Conservation (phyloP, 2,329 filamentous ascomycete genomes). For the Paracoccidioides brasiliensis region DNA sequence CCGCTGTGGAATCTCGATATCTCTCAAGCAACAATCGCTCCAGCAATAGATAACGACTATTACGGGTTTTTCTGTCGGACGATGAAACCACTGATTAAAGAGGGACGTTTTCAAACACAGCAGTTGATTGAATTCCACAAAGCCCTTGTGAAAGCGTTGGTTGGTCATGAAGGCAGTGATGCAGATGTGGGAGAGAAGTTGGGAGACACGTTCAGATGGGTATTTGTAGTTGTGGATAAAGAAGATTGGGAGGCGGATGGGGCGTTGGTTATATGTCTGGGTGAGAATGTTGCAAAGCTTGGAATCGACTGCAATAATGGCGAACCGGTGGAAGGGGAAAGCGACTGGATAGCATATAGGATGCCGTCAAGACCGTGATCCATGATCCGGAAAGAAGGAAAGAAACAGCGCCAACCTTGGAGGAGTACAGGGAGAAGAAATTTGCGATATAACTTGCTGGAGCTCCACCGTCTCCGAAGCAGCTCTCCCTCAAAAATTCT, state of each 20-base stretch:
- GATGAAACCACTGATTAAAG: background rate
- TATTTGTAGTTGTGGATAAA: background rate
- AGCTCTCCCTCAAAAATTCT: too few relatives aligned
- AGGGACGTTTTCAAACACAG: background rate
- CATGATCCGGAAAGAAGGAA: constrained; percentile 3
- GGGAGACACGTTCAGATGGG: background rate
- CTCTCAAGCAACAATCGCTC: background rate
- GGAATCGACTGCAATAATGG: background rate
- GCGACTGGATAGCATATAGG: constrained; percentile 1
- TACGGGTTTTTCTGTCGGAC: constrained; percentile 2
- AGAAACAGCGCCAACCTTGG: background rate
- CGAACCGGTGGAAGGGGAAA: background rate
- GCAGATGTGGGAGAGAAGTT: background rate
- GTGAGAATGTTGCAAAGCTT: background rate
- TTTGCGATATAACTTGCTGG: background rate
- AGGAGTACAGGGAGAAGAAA: constrained; percentile 6
- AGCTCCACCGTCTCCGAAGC: background rate
- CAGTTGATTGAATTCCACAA: background rate
- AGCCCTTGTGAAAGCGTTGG: background rate
- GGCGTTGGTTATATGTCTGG: background rate
- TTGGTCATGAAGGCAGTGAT: background rate
- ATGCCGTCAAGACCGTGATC: constrained; percentile 3
- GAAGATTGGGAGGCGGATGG: background rate
- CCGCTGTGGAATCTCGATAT: background rate
- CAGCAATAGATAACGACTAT: background rate